phyloP scores from a whole-genome alignment of 257 asterid species.

The Eucommia ulmoides region DNA sequence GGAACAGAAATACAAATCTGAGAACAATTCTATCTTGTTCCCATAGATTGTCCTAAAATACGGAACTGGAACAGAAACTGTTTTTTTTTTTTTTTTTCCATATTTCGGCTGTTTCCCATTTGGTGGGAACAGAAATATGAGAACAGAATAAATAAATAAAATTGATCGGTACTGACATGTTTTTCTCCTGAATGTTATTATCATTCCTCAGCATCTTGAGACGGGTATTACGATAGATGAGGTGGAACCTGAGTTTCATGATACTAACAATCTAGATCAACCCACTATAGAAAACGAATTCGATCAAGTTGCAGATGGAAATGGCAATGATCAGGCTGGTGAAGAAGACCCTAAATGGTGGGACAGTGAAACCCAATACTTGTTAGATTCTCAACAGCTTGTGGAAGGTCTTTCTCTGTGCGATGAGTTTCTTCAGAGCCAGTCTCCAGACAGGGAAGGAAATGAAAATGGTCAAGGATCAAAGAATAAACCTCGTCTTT shows the following conservation, averaged over 20 bases:
- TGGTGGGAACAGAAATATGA: too few species aligned
- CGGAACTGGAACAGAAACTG: too few species aligned
- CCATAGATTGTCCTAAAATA: too few species aligned
- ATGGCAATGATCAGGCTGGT: conserved; percentile 26
- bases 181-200: conserved; percentile 5
- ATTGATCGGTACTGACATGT: neutral
- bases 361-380: conserved; percentile 63
- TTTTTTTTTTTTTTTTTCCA: too few species aligned
- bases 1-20: too few species aligned
- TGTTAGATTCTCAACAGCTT: conserved; percentile 78
- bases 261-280: conserved; percentile 17
- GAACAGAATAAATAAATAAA: too few species aligned
- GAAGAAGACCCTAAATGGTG: conserved; percentile 60
- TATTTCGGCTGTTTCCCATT: too few species aligned
- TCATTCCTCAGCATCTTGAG: conserved; percentile 23
- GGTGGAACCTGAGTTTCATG: conserved; percentile 20
- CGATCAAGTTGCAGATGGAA: conserved; percentile 18
- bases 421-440: conserved; percentile 79
- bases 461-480: conserved; percentile 18
- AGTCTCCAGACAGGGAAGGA: conserved; percentile 66
- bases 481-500: conserved; percentile 34
- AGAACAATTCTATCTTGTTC: too few species aligned
- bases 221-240: conserved; percentile 25
- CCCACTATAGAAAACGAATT: conserved; percentile 14
- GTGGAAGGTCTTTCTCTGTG: conserved; percentile 75